phyloP scores from a whole-genome alignment of 371 early-diverging fungal species.

The Sporodiniella umbellata region DNA sequence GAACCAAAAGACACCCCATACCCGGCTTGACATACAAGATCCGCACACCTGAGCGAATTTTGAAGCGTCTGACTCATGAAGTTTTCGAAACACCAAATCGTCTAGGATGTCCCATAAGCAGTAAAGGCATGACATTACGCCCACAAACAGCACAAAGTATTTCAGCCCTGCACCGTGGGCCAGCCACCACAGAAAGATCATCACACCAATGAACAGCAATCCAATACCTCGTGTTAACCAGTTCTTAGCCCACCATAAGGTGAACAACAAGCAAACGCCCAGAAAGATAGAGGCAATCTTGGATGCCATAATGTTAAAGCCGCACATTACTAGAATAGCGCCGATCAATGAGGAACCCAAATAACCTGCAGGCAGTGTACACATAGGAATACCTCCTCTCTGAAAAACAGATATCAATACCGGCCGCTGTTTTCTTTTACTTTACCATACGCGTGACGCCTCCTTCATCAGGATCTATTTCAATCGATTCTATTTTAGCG shows the following conservation, averaged over 20 bases:
- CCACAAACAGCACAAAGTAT: slow-evolving; percentile 90
- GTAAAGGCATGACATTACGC: slow-evolving; percentile 90
- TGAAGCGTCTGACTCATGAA: slow-evolving; percentile 90
- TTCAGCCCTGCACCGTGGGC: slow-evolving; percentile 67
- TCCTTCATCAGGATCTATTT: slow-evolving; percentile 92
- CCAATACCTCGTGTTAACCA: slow-evolving; percentile 85
- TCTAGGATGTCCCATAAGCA: slow-evolving; percentile 94
- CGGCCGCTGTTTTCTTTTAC: not conserved
- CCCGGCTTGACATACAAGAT: slow-evolving; percentile 74
- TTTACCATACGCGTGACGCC: slow-evolving; percentile 81
- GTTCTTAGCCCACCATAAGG: slow-evolving; percentile 83
- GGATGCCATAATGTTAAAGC: slow-evolving; percentile 82
- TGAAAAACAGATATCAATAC: not conserved
- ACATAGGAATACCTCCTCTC: slow-evolving; percentile 66
- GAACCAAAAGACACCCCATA: slow-evolving; percentile 92
- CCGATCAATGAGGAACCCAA: slow-evolving; percentile 80
- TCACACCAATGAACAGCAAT: slow-evolving; percentile 75
- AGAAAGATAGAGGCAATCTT: slow-evolving; percentile 81
- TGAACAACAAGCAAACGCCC: slow-evolving; percentile 71
- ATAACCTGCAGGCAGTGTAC: slow-evolving; percentile 78
- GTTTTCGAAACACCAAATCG: slow-evolving; percentile 85
- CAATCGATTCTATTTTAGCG: slow-evolving; percentile 87
- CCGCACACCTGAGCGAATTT: slow-evolving; percentile 82
- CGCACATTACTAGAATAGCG: slow-evolving; percentile 87
- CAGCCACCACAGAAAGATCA: slow-evolving; percentile 86